These are phyloP conservation scores for Scheffersomyces segobiensis DNA, from an alignment of 1,139 yeast species.

Conservation along the genomic window DNA sequence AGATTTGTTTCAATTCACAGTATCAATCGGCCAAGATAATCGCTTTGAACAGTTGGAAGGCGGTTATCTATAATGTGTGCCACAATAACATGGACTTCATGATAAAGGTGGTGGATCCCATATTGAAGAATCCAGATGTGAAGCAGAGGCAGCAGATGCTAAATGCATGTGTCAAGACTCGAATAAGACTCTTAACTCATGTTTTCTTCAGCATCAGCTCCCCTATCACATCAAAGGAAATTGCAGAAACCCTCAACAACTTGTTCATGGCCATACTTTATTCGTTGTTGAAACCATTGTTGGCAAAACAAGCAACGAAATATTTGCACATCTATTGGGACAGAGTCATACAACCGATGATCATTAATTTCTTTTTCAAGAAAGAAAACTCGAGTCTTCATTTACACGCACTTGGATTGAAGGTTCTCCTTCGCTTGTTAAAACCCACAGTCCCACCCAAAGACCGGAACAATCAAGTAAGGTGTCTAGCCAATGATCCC, in stretches of 20 bases:
- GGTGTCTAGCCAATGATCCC: constrained; percentile 37
- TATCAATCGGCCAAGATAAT: constrained; percentile 25
- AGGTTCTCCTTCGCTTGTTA: constrained; percentile 24
- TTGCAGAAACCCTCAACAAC: constrained; percentile 31
- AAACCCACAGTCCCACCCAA: constrained; percentile 18
- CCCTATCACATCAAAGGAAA: constrained; percentile 22
- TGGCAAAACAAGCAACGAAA: constrained; percentile 20
- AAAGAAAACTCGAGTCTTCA: constrained; percentile 21
- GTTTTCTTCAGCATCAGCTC: constrained; percentile 26
- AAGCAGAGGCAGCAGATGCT: constrained; percentile 17
- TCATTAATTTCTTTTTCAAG: constrained; percentile 35
- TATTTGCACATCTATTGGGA: constrained; percentile 42
- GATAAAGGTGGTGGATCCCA: constrained; percentile 19
- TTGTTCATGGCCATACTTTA: constrained; percentile 35
- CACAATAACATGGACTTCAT: constrained; percentile 31
- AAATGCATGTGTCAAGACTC: constrained; percentile 24
- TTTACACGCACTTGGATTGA: constrained; percentile 29
- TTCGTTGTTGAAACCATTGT: constrained; percentile 26
- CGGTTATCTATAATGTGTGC: constrained; percentile 36
- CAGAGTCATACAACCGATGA: constrained; percentile 32
- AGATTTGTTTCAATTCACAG: constrained; percentile 27
- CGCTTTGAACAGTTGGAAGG: constrained; percentile 41
- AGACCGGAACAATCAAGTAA: constrained; percentile 24
- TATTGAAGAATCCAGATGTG: constrained; percentile 7
- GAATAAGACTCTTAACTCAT: constrained; percentile 29